A percentile compares a stretch with the other conserved stretches of the same genome.
These are phyloP conservation scores for Aspergillus spinulosporus DNA, from an alignment of 2,329 filamentous ascomycete species.

Conservation along the genomic window DNA sequence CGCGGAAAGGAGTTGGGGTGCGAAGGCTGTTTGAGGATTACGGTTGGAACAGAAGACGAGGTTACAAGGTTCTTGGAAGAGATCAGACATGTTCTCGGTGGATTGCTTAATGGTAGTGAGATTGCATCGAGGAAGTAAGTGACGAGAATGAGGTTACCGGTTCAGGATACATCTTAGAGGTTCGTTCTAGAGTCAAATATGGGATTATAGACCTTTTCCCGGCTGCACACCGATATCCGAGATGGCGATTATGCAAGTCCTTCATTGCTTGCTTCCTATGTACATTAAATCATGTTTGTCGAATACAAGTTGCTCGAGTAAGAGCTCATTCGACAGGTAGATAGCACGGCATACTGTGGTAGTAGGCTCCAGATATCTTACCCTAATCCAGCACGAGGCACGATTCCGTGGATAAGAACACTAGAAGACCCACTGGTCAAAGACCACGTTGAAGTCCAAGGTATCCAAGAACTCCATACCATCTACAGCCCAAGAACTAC, in stretches of 20 bases:
- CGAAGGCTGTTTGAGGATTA: slow-evolving; percentile 83
- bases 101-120: slow-evolving; percentile 46
- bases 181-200: background rate
- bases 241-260: background rate
- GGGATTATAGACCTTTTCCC: background rate
- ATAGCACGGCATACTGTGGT: too few relatives aligned
- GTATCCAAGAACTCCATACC: slow-evolving; percentile 26
- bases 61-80: slow-evolving; percentile 75
- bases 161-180: background rate
- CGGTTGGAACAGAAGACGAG: slow-evolving; percentile 85
- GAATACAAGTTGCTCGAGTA: too few relatives aligned
- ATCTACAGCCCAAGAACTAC: slow-evolving; percentile 12
- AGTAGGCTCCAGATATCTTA: too few relatives aligned
- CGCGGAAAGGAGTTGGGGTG: slow-evolving; percentile 91
- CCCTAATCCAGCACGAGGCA: background rate
- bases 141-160: background rate
- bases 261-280: background rate
- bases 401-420: background rate
- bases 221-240: background rate
- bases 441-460: slow-evolving; percentile 23
- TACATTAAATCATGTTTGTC: too few relatives aligned
- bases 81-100: slow-evolving; percentile 55
- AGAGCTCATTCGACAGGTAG: too few relatives aligned
- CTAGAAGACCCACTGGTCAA: slow-evolving; percentile 26
- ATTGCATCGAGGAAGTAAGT: slow-evolving; percentile 26